Base-by-base conservation (phyloP, 257 asterid genomes). In the Nicotiana paniculata region DNA sequence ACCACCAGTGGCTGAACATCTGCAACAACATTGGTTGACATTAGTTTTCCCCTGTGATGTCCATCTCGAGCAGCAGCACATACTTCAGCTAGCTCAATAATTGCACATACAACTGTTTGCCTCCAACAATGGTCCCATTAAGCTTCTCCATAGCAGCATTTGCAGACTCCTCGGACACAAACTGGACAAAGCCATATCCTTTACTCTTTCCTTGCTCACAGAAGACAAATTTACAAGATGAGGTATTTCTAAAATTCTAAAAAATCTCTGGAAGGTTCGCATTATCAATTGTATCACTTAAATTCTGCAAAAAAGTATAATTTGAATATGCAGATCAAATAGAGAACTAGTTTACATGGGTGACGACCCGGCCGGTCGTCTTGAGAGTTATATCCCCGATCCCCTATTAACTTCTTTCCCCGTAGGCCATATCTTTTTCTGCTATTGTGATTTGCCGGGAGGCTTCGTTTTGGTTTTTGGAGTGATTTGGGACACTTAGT, bases 11-110 rank as follows among this genome's bases (percentile, higher is more conserved):
- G 24, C 24, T 21, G 24, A 21, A 96, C 97, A 89, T 96, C 93
- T 53, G 94, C 92, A 77, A 94, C 90, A 82, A 91, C 88, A 26
- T 86, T 84, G 69, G 99, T 87, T 79, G 98, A 92, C 68, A 94
- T 82, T 66, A 93, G 97, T 90, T 91, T 96, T 85, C 99, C 99
- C 84, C 97, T 93, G 81, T 96, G 99, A 85, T 93, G 99, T 64
- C 99, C 98, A 76, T 98, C 90, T 77, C 98, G 95, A 76, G 97
- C 91, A 78, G 96, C 90, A 55, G 99, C 99, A 90, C 94, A 97
- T 77, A 92, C 99, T 89, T 96, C 97, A 48, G 94, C 87, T 66
- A 96, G 93, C 88, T 94, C 97, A 85, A 96, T 97, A 70, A 90
- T 88, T 30, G 32, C 32, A 30, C 32, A 32, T 32, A 32, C 35